Percentiles rank a stretch among this genome's conserved stretches.
Evolutionary conservation across 2,329 filamentous ascomycete species (phyloP).

Genomic region (Salinomyces thailandicus): DNA sequence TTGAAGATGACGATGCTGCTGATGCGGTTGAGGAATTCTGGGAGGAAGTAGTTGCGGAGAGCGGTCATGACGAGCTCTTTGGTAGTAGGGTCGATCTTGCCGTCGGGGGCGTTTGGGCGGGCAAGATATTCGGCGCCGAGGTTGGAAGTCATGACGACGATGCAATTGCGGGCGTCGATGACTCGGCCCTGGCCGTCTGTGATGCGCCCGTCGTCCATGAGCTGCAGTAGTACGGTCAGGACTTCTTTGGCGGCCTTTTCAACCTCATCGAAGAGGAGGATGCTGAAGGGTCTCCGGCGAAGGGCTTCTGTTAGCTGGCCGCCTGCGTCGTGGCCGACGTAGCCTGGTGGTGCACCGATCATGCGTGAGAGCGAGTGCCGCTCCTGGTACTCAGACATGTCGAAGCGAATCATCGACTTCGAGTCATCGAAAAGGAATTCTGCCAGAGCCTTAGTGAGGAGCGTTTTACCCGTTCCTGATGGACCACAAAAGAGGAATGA

Average conservation of each 20-base stretch:
- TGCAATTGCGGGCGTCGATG: constrained; percentile 93
- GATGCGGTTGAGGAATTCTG: constrained; percentile 98
- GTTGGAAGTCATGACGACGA: constrained; percentile 99
- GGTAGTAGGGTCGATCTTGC: constrained; percentile 75
- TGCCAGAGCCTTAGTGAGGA: constrained; percentile 90
- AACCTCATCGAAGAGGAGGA: constrained; percentile 93
- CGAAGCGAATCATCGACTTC: constrained; percentile 96
- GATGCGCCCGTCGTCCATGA: constrained; percentile 98
- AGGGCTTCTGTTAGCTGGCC: constrained; percentile 93
- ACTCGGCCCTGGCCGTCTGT: constrained; percentile 94
- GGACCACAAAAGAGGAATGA: constrained; percentile 99
- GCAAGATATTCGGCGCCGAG: constrained; percentile 88
- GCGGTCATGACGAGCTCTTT: constrained; percentile 83
- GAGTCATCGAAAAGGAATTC: constrained; percentile 93
- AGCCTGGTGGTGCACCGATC: constrained; percentile 95
- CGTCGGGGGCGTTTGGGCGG: constrained; percentile 65
- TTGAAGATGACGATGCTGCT: constrained; percentile 97
- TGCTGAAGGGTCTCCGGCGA: constrained; percentile 91
- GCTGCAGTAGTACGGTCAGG: constrained; percentile 90
- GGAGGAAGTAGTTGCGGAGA: constrained; percentile 90
- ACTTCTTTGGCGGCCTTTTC: constrained; percentile 98
- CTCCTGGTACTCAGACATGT: constrained; percentile 99
- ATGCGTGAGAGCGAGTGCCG: constrained; percentile 89
- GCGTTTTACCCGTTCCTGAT: constrained; percentile 93
- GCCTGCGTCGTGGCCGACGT: constrained; percentile 91